Percentiles rank a stretch among this genome's conserved stretches.
Conservation (phyloP, 768 basidiomycete species). For the Amanita jacksonii region DNA sequence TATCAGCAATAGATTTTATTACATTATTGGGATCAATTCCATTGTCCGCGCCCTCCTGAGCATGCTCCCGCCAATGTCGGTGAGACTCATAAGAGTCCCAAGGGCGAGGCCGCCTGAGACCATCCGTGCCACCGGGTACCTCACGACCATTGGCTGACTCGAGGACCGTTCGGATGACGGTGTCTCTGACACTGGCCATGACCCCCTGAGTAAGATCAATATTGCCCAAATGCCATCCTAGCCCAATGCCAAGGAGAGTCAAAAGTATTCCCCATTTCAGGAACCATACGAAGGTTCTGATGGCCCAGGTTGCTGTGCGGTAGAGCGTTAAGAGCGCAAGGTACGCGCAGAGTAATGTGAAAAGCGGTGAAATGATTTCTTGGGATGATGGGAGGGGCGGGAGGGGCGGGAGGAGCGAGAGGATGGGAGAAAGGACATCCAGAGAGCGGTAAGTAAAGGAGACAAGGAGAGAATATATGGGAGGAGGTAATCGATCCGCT, state of each 20-base stretch:
- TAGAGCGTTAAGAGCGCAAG: conserved; percentile 69
- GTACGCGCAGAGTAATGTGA: conserved; percentile 65
- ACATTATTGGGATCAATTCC: conserved; percentile 34
- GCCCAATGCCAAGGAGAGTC: conserved; percentile 39
- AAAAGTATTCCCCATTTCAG: conserved; percentile 71
- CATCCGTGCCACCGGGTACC: conserved; percentile 17
- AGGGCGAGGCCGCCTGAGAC: conserved; percentile 17
- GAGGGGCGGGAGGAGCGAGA: conserved; percentile 31
- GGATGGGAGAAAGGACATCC: conserved; percentile 38
- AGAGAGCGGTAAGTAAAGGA: conserved; percentile 43
- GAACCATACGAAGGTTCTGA: conserved; percentile 58
- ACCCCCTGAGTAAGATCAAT: conserved; percentile 13
- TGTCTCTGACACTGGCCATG: conserved; percentile 6
- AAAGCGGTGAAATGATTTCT: conserved; percentile 60
- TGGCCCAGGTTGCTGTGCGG: conserved; percentile 68
- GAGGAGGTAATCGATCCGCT: conserved; percentile 42
- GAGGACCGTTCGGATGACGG: conserved; percentile 7
- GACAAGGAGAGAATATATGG: conserved; percentile 42
- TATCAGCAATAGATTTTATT: conserved; percentile 32
- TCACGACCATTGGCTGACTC: conserved; percentile 26
- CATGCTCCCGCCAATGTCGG: conserved; percentile 39
- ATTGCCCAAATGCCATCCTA: conserved; percentile 44
- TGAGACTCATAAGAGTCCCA: conserved; percentile 65
- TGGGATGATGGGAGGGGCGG: conserved; percentile 43
- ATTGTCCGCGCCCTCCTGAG: conserved; percentile 12